Conservation (phyloP, 2,329 filamentous ascomycete species). For the Gaeumannomyces tritici region DNA sequence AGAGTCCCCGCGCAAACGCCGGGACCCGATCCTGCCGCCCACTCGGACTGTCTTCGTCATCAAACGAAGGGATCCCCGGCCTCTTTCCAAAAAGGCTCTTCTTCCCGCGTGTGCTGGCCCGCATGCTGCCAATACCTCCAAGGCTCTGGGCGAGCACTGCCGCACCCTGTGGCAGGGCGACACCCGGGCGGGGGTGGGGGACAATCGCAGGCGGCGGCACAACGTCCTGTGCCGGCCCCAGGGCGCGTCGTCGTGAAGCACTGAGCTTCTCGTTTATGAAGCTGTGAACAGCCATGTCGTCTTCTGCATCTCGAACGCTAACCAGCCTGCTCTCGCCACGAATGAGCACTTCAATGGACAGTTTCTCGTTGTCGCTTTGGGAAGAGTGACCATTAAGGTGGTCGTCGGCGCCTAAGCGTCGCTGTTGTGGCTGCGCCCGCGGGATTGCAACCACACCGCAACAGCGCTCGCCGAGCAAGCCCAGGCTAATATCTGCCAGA, state of each 20-base stretch:
- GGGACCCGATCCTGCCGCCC: neutral
- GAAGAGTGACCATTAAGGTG: slow-evolving; percentile 6
- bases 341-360: slow-evolving; percentile 44
- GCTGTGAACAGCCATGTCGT: slow-evolving; percentile 6
- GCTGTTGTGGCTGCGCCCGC: slow-evolving; percentile 12
- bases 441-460: slow-evolving; percentile 38
- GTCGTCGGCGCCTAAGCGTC: slow-evolving; percentile 14
- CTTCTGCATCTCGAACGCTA: slow-evolving; percentile 40
- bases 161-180: slow-evolving; percentile 17
- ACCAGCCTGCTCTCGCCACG: slow-evolving; percentile 47
- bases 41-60: neutral
- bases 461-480: slow-evolving; percentile 48
- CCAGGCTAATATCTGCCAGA: slow-evolving; percentile 40
- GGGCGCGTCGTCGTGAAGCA: slow-evolving; percentile 31
- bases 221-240: slow-evolving; percentile 15
- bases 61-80: neutral
- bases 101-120: slow-evolving; percentile 10
- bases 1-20: slow-evolving; percentile 9
- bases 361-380: slow-evolving; percentile 18
- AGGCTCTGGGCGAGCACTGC: slow-evolving; percentile 37
- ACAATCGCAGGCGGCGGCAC: slow-evolving; percentile 40
- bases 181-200: slow-evolving; percentile 37
- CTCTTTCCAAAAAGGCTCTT: slow-evolving; percentile 4
- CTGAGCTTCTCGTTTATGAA: slow-evolving; percentile 17
- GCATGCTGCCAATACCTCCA: slow-evolving; percentile 22